phyloP scores from a whole-genome alignment of 2,329 filamentous ascomycete species.

The Diaporthe sp. region DNA sequence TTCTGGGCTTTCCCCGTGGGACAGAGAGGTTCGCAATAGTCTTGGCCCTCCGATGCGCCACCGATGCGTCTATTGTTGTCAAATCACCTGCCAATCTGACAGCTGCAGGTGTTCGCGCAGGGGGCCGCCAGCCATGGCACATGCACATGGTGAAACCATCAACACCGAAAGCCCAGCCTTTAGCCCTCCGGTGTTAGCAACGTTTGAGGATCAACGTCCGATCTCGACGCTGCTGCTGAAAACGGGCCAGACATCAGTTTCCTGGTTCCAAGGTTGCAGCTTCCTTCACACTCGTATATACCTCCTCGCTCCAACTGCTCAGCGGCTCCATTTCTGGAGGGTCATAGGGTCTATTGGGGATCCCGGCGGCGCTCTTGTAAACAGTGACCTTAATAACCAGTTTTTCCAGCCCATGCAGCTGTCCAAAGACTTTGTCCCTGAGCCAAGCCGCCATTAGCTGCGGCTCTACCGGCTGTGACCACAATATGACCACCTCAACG shows the following conservation, averaged over 20 bases:
- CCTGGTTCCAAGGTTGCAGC: neutral
- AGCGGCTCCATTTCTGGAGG: neutral
- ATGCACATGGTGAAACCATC: neutral
- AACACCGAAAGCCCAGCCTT: neutral
- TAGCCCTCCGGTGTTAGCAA: neutral
- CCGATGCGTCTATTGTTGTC: neutral
- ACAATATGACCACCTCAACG: neutral
- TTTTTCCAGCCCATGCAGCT: neutral
- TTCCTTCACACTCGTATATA: neutral
- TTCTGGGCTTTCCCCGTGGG: neutral
- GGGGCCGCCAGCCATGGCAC: neutral
- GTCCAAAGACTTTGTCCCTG: neutral
- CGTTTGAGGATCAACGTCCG: neutral
- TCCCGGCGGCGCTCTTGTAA: neutral
- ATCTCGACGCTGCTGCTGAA: neutral
- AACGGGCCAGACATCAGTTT: neutral
- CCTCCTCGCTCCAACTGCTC: neutral
- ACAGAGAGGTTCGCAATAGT: neutral
- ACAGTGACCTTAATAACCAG: neutral
- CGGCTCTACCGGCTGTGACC: neutral
- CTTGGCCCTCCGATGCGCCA: constrained; percentile 16
- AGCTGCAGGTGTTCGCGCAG: neutral
- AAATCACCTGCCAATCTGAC: neutral
- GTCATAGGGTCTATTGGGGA: neutral
- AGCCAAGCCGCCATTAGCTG: neutral